Evolutionary conservation across 2,329 filamentous ascomycete species (phyloP), one percentile per base, ranked within the genome.

Genomic region (Apiospora rasikravindrae): DNA sequence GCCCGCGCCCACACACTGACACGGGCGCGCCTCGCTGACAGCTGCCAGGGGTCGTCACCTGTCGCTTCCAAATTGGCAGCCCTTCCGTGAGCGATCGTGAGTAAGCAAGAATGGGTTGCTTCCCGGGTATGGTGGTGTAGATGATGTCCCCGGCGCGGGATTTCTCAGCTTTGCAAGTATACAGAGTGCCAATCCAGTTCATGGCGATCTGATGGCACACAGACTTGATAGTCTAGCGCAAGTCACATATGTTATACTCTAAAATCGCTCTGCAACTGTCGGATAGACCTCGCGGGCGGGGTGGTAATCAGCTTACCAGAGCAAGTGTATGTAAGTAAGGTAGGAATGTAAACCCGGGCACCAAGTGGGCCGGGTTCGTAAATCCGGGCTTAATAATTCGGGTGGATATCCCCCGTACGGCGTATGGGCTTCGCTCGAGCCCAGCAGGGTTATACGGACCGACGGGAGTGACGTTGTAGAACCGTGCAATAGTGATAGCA

Each of bases 371-470:
- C 53, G 53, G 26, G n/a, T 61, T 26, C 29, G 22, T 40, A 64
- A 64, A 24, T 24, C 57, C 57, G 57, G 57, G 57, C 57, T 64
- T 64, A 64, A 64, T 64, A 64, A 64, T 64, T 40, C 57, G 57
- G 57, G 57, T 13, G 22, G 19, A 24, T n/a, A 64, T 64, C 19
- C 33, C 57, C 53, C 53, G 53, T 61, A 61, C 8, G 29, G 26
- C 29, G 29, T 10, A 16, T 22, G 1, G 53, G 4, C 29, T 33
- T 61, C 8, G 7, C 10, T 13, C 26, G 13, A 57, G 26, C 13
- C 19, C 19, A 37, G 29, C 16, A 37, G 6, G 49, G 16, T 61
- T 37, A 16, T 22, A 29, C 29, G 29, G 53, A 22, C 33, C 16
- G 6, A 19, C 53, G 53, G 29, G 29, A 64, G 33, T 64, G 57